phyloP scores from a whole-genome alignment of 345 rosid genomes.

The Pistacia vera region DNA sequence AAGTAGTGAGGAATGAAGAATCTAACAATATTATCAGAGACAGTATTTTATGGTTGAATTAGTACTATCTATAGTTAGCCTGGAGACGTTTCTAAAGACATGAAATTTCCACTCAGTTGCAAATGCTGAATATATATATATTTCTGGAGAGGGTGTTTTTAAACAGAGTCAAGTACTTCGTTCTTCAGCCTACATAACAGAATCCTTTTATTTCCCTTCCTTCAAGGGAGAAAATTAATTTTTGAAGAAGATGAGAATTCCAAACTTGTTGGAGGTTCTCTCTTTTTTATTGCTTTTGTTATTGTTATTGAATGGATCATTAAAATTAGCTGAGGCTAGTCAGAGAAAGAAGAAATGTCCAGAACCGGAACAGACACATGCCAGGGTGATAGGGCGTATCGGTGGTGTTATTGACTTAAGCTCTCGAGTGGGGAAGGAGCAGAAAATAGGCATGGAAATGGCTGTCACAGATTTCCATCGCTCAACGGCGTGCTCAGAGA shows the following conservation, averaged over 20 bases:
- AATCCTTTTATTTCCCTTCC: not conserved
- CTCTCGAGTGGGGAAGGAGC: conserved; percentile 7
- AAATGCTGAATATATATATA: not conserved
- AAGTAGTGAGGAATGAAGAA: too few species aligned
- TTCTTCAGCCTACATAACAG: too few species aligned
- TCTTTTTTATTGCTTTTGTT: not conserved
- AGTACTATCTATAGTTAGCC: not conserved
- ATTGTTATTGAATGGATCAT: not conserved
- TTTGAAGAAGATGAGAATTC: too few species aligned
- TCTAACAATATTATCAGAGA: too few species aligned
- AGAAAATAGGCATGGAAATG: conserved; percentile 8
- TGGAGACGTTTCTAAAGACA: not conserved
- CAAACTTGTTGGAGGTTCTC: not conserved
- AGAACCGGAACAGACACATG: not conserved
- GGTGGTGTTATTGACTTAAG: conserved; percentile 4
- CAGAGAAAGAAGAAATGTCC: not conserved
- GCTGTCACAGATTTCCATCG: conserved; percentile 14
- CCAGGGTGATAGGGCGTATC: not conserved
- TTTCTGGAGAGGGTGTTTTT: too few species aligned
- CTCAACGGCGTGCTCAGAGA: not conserved
- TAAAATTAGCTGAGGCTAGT: not conserved
- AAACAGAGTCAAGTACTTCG: too few species aligned
- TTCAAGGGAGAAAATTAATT: not conserved
- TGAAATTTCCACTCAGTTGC: not conserved
- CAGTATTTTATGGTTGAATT: not conserved